Evolutionary conservation across 2,329 filamentous ascomycete species (phyloP).

Genomic region (Oidium heveae): DNA sequence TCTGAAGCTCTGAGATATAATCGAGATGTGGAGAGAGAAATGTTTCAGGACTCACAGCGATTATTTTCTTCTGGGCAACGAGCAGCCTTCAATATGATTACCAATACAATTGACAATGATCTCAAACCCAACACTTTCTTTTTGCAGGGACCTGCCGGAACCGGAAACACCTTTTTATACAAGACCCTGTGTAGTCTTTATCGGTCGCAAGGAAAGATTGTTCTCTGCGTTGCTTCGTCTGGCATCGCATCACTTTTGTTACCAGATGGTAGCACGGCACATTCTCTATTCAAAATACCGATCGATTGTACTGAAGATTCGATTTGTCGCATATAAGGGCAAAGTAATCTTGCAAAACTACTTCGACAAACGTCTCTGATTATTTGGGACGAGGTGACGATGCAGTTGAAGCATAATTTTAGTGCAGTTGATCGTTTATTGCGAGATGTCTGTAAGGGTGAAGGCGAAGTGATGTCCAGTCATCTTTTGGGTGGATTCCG

Average conservation of each 20-base stretch:
- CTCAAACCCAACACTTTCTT: background rate
- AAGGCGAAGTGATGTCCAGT: background rate
- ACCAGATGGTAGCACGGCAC: background rate
- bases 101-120: background rate
- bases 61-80: no score
- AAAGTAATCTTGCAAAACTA: background rate
- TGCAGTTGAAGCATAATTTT: background rate
- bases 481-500: background rate
- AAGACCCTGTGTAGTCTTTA: background rate
- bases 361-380: background rate
- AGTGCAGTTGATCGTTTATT: background rate
- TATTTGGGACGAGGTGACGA: background rate
- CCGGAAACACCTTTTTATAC: background rate
- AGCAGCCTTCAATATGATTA: background rate
- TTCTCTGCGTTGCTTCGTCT: background rate
- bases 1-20: background rate
- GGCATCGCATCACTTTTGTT: background rate
- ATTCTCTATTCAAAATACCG: background rate
- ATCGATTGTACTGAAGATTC: background rate
- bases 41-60: no score
- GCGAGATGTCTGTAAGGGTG: background rate
- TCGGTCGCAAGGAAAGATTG: background rate
- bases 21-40: background rate
- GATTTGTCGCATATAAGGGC: background rate
- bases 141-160: background rate